phyloP scores from a whole-genome alignment of 1,284 basidiomycete species.

The Ustilago nuda region DNA sequence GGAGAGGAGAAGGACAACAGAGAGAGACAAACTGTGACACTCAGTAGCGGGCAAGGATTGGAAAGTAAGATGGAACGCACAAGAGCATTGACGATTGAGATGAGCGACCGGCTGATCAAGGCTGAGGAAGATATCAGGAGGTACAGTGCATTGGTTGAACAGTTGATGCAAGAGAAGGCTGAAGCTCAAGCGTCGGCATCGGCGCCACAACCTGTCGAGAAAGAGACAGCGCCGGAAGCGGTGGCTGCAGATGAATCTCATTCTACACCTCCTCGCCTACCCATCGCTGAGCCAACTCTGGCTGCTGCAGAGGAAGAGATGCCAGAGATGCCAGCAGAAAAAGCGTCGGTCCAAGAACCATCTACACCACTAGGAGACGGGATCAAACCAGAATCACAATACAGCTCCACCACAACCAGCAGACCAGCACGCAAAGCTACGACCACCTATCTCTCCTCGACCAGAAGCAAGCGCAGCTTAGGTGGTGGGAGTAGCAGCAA shows the following conservation, averaged over 20 bases:
- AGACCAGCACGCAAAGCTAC: neutral
- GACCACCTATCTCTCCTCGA: neutral
- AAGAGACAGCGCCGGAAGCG: neutral
- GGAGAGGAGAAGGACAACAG: neutral
- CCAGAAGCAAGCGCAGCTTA: neutral
- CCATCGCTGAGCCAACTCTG: neutral
- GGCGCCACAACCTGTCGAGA: neutral
- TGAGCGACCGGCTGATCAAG: conserved; percentile 41
- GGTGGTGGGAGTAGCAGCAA: neutral
- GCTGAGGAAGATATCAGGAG: conserved; percentile 35
- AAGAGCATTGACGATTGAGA: conserved; percentile 37
- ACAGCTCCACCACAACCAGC: neutral
- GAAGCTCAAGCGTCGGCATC: neutral
- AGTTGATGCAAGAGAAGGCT: conserved; percentile 6
- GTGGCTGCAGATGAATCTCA: conserved; percentile 1
- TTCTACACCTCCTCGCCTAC: neutral
- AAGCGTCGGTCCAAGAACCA: neutral
- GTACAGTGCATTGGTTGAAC: conserved; percentile 21
- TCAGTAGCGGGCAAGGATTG: neutral
- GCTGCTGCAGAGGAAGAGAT: neutral
- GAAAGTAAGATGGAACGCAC: conserved; percentile 41
- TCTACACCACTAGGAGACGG: neutral
- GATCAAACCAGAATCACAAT: conserved; percentile 7
- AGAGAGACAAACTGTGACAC: neutral
- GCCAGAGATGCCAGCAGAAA: neutral